Evolutionary conservation across 202 grass and related monocot species (phyloP).

Genomic region (Elaeis oleifera): DNA sequence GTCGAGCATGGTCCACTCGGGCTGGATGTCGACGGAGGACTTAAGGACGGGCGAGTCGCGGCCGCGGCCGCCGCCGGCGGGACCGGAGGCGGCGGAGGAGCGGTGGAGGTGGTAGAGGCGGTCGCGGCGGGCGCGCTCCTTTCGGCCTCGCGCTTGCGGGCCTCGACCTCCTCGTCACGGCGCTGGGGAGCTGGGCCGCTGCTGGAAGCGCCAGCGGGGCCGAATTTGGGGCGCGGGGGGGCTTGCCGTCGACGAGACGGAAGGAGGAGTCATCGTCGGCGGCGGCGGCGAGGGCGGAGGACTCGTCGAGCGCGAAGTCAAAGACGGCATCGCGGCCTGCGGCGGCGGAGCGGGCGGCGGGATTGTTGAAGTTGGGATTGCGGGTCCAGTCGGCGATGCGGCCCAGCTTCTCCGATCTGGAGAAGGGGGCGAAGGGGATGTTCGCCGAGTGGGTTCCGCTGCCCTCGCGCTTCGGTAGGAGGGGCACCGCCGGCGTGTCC

Average conservation of each 20-base stretch:
- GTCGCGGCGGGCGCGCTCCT: constrained; percentile 24
- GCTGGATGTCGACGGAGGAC: constrained; percentile 14
- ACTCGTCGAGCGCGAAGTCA: constrained; percentile 42
- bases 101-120: constrained; percentile 6
- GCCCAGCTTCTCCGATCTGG: constrained; percentile 70
- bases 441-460: constrained; percentile 22
- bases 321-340: constrained; percentile 55
- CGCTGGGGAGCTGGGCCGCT: constrained; percentile 81
- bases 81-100: neutral
- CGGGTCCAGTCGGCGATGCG: constrained; percentile 92
- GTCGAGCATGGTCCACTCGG: constrained; percentile 15
- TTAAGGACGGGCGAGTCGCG: constrained; percentile 2
- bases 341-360: constrained; percentile 30
- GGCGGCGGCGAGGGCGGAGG: constrained; percentile 15
- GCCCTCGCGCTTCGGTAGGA: constrained; percentile 36
- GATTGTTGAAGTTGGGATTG: constrained; percentile 23
- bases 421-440: constrained; percentile 90
- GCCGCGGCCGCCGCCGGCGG: neutral
- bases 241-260: constrained; percentile 75
- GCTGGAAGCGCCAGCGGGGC: constrained; percentile 83
- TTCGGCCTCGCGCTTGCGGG: constrained; percentile 7
- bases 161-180: constrained; percentile 32
- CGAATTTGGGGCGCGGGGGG: constrained; percentile 72
- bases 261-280: constrained; percentile 70
- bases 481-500: constrained; percentile 32